Percentiles rank a stretch among this genome's conserved stretches.
These are phyloP conservation scores for Begonia peltatifolia DNA, from an alignment of 306 rosid genomes.

Conservation along the genomic window DNA sequence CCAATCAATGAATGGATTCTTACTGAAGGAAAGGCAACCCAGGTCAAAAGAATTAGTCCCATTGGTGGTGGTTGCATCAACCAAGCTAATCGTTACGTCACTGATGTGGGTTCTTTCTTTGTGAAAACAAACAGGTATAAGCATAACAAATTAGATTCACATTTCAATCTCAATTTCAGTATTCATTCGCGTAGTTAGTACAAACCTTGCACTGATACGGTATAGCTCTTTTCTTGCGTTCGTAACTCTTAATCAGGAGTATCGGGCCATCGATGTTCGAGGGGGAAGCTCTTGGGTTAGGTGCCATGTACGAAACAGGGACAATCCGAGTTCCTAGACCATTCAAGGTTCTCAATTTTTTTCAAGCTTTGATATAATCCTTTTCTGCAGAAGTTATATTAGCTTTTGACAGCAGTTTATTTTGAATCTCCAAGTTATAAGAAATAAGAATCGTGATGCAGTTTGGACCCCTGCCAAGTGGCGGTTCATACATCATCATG, in stretches of 20 bases:
- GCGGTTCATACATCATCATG: slow-evolving; percentile 92
- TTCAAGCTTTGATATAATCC: not conserved
- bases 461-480: slow-evolving; percentile 74
- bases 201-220: no score
- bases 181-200: no score
- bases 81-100: slow-evolving; percentile 64
- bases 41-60: slow-evolving; percentile 59
- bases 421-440: no score
- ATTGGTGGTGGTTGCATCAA: slow-evolving; percentile 95
- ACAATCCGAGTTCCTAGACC: slow-evolving; percentile 82
- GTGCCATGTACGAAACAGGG: slow-evolving; percentile 67
- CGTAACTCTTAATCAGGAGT: slow-evolving; percentile 29
- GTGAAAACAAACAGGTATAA: slow-evolving; percentile 91
- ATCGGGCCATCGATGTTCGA: slow-evolving; percentile 91
- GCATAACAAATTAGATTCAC: not conserved
- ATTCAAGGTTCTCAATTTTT: slow-evolving; percentile 45
- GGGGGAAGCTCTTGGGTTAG: slow-evolving; percentile 90
- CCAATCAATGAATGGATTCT: slow-evolving; percentile 89
- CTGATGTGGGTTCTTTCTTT: slow-evolving; percentile 71
- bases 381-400: no score
- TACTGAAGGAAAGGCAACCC: slow-evolving; percentile 63
- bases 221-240: no score
- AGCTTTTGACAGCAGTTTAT: no score
- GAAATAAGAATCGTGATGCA: slow-evolving; percentile 15
- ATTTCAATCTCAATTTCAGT: no score